Percentiles rank a stretch among this genome's conserved stretches.
Evolutionary conservation across 2,329 filamentous ascomycete species (phyloP).

Genomic region (Akanthomyces uredinophilus): DNA sequence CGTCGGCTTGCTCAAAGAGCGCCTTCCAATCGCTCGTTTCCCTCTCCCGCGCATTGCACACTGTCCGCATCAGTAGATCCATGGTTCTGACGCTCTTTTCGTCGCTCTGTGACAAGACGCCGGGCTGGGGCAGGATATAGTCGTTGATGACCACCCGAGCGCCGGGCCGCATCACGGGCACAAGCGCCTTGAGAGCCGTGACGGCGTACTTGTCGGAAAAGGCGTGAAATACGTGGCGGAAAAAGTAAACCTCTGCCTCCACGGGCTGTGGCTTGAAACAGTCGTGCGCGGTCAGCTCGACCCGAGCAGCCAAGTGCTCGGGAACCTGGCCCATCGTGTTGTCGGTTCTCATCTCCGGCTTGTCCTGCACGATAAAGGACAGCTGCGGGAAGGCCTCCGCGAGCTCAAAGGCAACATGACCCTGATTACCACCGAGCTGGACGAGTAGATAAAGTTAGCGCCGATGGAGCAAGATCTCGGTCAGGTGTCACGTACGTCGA

Average conservation of each 20-base stretch:
- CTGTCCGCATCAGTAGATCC: conserved; percentile 43
- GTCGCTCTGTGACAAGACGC: conserved; percentile 28
- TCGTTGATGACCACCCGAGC: conserved; percentile 36
- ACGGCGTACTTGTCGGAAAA: conserved; percentile 44
- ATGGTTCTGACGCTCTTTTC: conserved; percentile 36
- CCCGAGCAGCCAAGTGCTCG: conserved; percentile 27
- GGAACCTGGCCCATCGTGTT: conserved; percentile 27
- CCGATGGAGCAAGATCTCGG: neutral
- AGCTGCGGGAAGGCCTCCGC: conserved; percentile 22
- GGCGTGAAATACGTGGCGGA: conserved; percentile 53
- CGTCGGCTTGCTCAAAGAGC: conserved; percentile 35
- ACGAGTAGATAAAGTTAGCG: neutral
- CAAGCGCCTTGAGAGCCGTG: conserved; percentile 38
- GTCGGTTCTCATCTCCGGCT: conserved; percentile 35
- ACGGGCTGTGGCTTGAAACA: conserved; percentile 49
- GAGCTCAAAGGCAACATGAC: conserved; percentile 21
- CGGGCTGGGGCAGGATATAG: conserved; percentile 31
- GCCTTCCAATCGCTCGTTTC: conserved; percentile 37
- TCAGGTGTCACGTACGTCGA: conserved; percentile 21
- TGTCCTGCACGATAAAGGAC: conserved; percentile 46
- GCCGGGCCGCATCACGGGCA: conserved; percentile 45
- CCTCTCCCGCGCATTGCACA: conserved; percentile 42
- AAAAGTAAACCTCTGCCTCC: conserved; percentile 47
- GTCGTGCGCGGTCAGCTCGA: conserved; percentile 42
- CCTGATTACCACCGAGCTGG: conserved; percentile 25